Evolutionary conservation across 805 yeast species (phyloP).

Genomic region (Yamadazyma philogaea): DNA sequence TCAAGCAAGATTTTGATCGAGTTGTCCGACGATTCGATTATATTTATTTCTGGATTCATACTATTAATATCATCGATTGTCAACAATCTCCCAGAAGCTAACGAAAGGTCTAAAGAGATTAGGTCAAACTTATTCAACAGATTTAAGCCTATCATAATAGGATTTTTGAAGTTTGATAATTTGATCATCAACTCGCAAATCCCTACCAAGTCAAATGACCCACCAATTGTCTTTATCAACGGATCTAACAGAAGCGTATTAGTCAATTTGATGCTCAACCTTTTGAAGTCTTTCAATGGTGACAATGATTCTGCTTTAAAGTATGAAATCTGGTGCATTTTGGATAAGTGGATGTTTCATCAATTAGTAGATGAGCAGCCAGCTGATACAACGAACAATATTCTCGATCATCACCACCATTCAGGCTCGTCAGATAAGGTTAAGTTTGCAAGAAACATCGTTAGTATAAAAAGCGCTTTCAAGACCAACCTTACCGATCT

Average conservation of each 20-base stretch:
- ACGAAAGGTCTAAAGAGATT: slow-evolving; percentile 25
- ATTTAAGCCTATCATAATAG: slow-evolving; percentile 31
- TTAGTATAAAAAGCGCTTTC: slow-evolving; percentile 27
- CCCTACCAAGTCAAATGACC: slow-evolving; percentile 15
- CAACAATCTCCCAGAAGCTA: slow-evolving; percentile 23
- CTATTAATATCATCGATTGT: slow-evolving; percentile 50
- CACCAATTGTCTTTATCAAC: slow-evolving; percentile 24
- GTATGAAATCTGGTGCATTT: slow-evolving; percentile 57
- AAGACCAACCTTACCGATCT: slow-evolving; percentile 46
- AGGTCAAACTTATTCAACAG: slow-evolving; percentile 28
- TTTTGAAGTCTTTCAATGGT: slow-evolving; percentile 48
- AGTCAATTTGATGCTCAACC: slow-evolving; percentile 43
- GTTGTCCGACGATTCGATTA: slow-evolving; percentile 75
- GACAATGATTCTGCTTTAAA: slow-evolving; percentile 34
- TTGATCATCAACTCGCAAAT: slow-evolving; percentile 21
- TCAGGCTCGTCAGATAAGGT: slow-evolving; percentile 2
- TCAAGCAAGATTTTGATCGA: slow-evolving; percentile 43
- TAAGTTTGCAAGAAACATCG: slow-evolving; percentile 8
- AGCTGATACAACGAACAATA: neutral
- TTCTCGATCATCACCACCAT: slow-evolving; percentile 1
- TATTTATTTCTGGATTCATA: slow-evolving; percentile 70
- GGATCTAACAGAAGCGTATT: slow-evolving; percentile 36
- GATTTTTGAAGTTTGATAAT: slow-evolving; percentile 41
- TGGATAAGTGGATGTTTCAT: slow-evolving; percentile 69
- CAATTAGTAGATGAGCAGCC: slow-evolving; percentile 13